A percentile compares a stretch with the other conserved stretches of the same genome.
phyloP scores from a whole-genome alignment of 768 basidiomycete genomes.

The Auriculariales sp. region DNA sequence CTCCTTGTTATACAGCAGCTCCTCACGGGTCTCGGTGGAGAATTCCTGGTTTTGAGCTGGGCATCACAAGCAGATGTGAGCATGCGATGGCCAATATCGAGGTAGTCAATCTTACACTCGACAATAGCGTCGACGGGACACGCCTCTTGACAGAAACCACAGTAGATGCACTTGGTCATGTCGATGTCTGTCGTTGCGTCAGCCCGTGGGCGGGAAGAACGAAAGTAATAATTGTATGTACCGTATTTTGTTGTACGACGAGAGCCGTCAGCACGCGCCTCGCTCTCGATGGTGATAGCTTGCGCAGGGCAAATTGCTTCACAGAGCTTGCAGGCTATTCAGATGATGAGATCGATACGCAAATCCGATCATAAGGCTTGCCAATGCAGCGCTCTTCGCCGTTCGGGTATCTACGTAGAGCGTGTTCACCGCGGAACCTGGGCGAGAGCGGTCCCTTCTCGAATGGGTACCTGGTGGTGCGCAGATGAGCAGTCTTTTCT shows the following conservation, averaged over 20 bases:
- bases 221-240: constrained; percentile 18
- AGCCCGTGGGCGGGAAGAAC: constrained; percentile 6
- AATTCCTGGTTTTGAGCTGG: constrained; percentile 95
- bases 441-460: constrained; percentile 97
- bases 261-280: constrained; percentile 88
- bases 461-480: constrained; percentile 60
- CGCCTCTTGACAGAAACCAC: constrained; percentile 99
- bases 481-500: constrained; percentile 10
- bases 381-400: constrained; percentile 99
- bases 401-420: constrained; percentile 86
- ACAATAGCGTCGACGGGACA: constrained; percentile 99
- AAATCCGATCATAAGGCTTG: constrained; percentile 23
- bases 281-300: constrained; percentile 98
- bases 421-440: constrained; percentile 97
- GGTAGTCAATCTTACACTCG: constrained; percentile 54
- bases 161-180: constrained; percentile 99
- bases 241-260: constrained; percentile 97
- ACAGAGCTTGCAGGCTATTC: constrained; percentile 89
- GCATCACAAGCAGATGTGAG: constrained; percentile 6
- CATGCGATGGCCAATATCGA: constrained; percentile 4
- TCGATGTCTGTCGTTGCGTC: constrained; percentile 60
- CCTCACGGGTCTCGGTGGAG: constrained; percentile 95
- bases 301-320: constrained; percentile 99
- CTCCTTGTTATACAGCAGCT: constrained; percentile 98
- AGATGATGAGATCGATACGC: neutral